Conservation (phyloP, 495 filamentous ascomycete genomes). For the Annulohypoxylon moriforme region DNA sequence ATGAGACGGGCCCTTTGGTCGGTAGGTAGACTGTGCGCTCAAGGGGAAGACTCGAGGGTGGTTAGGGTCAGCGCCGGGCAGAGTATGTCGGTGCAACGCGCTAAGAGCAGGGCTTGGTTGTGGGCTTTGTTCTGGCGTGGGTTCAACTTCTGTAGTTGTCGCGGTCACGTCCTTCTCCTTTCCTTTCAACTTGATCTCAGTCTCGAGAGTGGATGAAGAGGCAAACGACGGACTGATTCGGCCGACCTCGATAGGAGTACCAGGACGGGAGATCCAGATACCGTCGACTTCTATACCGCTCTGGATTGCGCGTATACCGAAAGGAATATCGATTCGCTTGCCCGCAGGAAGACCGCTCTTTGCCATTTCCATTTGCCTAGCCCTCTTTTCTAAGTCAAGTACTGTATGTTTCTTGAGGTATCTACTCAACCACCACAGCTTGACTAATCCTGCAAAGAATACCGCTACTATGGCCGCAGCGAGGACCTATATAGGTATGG, state of each 20-base stretch:
- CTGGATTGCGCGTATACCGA: constrained; percentile 89
- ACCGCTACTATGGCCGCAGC: constrained; percentile 62
- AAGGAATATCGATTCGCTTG: constrained; percentile 75
- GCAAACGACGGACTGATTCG: constrained; percentile 44
- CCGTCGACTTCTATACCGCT: constrained; percentile 87
- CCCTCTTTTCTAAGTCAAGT: constrained; percentile 72
- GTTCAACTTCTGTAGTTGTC: constrained; percentile 35
- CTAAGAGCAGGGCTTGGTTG: constrained; percentile 43
- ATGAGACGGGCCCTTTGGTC: constrained; percentile 36
- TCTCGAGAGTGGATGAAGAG: constrained; percentile 50
- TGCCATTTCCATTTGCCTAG: constrained; percentile 64
- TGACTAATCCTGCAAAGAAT: constrained; percentile 63
- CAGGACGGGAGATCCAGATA: constrained; percentile 82
- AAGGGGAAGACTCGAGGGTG: constrained; percentile 23
- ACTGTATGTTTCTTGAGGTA: constrained; percentile 71
- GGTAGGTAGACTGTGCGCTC: constrained; percentile 40
- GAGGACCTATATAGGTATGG: constrained; percentile 52
- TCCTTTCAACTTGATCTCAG: constrained; percentile 36
- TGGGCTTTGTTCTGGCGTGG: constrained; percentile 45
- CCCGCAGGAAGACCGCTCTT: constrained; percentile 58
- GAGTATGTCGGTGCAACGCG: constrained; percentile 37
- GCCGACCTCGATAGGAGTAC: constrained; percentile 60
- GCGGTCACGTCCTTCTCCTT: constrained; percentile 39
- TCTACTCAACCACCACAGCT: constrained; percentile 72
- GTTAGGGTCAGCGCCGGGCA: constrained; percentile 24